phyloP scores from a whole-genome alignment of 176 grass and related monocot genomes.

The Aegilops speltoides region DNA sequence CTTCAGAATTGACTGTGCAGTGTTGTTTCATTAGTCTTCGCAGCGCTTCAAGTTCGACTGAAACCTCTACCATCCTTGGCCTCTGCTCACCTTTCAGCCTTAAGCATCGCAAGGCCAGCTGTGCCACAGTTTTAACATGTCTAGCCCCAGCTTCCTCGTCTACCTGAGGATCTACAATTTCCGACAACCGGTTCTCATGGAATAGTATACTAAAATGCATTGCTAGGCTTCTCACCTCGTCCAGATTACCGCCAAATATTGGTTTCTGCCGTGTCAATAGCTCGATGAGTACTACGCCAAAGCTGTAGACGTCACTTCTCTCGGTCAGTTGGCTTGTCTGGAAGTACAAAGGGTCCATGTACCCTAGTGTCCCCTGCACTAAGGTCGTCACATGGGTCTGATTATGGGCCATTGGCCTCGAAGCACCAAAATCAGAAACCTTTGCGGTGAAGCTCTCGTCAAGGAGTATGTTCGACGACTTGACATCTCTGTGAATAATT shows the following conservation, averaged over 20 bases:
- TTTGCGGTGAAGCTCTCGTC: too few relatives aligned
- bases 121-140: background rate
- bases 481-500: conserved; percentile 15
- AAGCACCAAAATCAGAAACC: background rate
- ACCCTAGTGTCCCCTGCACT: conserved; percentile 2
- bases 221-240: background rate
- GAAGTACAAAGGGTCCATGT: conserved; percentile 13
- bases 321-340: conserved; percentile 2
- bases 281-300: background rate
- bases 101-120: background rate
- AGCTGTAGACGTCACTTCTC: conserved; percentile 7
- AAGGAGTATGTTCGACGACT: background rate
- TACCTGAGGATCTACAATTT: background rate
- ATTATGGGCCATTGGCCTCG: background rate
- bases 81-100: background rate
- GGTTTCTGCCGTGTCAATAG: background rate
- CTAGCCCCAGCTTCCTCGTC: background rate
- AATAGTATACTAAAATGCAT: background rate
- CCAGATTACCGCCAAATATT: background rate
- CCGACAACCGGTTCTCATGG: background rate
- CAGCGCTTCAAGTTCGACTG: background rate
- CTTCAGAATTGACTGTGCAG: too few relatives aligned
- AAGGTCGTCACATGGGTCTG: conserved; percentile 15
- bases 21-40: background rate
- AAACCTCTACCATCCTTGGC: conserved; percentile 18